These are phyloP conservation scores for Bryoerythrophyllum caledonicum DNA, from an alignment of 225 moss, liverwort and hornwort species.

Conservation along the genomic window DNA sequence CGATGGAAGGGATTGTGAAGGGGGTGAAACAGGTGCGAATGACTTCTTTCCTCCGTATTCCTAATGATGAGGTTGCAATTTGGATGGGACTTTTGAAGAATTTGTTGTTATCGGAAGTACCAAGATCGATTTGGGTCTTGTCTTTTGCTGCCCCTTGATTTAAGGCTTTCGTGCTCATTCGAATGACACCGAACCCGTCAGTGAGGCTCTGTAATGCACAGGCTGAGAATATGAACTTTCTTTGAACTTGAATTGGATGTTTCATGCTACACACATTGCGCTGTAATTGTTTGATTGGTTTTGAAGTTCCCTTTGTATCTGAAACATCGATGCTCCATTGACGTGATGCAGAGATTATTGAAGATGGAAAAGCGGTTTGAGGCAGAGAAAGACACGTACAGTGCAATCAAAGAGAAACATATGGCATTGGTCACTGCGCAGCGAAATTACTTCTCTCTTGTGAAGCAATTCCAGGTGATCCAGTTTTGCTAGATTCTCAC, in stretches of 20 bases:
- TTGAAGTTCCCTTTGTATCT: constrained; percentile 5
- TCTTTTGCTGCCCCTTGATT: too few species aligned
- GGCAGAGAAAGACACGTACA: constrained; percentile 71
- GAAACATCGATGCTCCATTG: constrained; percentile 13
- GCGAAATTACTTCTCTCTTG: constrained; percentile 83
- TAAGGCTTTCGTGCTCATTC: too few species aligned
- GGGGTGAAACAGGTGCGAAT: constrained; percentile 84
- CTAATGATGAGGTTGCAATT: background rate
- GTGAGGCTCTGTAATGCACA: too few species aligned
- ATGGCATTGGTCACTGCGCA: constrained; percentile 76
- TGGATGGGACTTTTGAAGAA: too few species aligned
- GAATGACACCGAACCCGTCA: too few species aligned
- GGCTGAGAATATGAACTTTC: too few species aligned
- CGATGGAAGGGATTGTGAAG: constrained; percentile 86
- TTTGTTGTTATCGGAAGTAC: too few species aligned
- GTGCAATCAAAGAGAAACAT: constrained; percentile 79
- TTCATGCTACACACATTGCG: background rate
- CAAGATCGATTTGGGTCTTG: too few species aligned
- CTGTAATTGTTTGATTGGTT: background rate
- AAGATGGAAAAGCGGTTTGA: constrained; percentile 90
- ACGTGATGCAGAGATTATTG: constrained; percentile 69
- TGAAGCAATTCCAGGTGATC: constrained; percentile 86
- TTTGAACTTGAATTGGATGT: too few species aligned
- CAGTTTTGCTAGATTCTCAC: constrained; percentile 1
- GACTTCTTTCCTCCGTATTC: constrained; percentile 6